A percentile compares a stretch with the other conserved stretches of the same genome.
Evolutionary conservation across 2,329 filamentous ascomycete genomes (phyloP).

Genomic region (Pseudocercospora pini-densiflorae): DNA sequence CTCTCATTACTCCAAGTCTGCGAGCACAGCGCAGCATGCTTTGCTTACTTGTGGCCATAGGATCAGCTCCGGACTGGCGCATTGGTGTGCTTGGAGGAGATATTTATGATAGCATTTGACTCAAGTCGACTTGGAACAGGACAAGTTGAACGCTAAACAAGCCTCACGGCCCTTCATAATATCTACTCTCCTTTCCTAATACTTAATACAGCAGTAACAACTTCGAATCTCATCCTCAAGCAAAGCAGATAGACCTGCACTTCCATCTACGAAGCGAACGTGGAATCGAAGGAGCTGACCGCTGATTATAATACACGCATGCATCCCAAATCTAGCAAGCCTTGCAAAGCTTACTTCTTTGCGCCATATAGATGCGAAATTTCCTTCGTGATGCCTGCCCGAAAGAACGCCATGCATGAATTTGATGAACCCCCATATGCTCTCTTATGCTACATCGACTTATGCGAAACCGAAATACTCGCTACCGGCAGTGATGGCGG

Average conservation of each 20-base stretch:
- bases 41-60: too few species aligned
- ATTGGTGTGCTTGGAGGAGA: too few species aligned
- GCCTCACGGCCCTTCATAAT: background rate
- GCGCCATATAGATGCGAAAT: conserved; percentile 5
- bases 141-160: background rate
- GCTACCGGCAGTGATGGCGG: conserved; percentile 95
- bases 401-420: conserved; percentile 13
- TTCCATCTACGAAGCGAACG: background rate
- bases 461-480: conserved; percentile 98
- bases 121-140: too few species aligned
- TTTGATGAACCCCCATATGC: conserved; percentile 11
- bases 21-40: too few species aligned
- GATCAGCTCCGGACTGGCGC: too few species aligned
- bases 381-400: conserved; percentile 11
- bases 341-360: background rate
- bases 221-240: background rate
- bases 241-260: background rate
- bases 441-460: conserved; percentile 16
- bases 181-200: background rate
- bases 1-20: too few species aligned
- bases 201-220: background rate
- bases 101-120: too few species aligned
- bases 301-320: background rate
- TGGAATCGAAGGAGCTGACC: background rate
- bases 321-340: background rate